Evolutionary conservation across 768 basidiomycete species (phyloP), one percentile per base, ranked within the genome.

Genomic region (Pulveroboletus frians): DNA sequence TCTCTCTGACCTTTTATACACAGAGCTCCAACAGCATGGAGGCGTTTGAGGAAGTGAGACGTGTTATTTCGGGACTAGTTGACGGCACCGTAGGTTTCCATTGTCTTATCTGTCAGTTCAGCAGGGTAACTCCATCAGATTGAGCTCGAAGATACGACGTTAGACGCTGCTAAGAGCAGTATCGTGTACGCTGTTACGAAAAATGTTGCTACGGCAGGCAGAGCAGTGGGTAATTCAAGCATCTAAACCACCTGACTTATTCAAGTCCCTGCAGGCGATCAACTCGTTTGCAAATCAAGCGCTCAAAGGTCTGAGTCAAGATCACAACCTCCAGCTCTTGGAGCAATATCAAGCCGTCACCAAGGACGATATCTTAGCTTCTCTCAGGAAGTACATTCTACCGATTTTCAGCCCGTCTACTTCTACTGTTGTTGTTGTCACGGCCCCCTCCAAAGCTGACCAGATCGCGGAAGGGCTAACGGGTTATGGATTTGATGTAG

Each of bases 91-190:
- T 96, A 63, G 21, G 77, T 71, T 45, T 15, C 41, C 36, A 17
- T 17, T 14, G 0, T 20, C 37, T 38, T 15, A 15, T 37, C 11
- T 13, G 10, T 18, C 15, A 15, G 9, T 53, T 50, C 40, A 55
- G 35, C 2, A 17, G 5, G 21, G 52, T 42, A 29, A 45, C 11
- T 23, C 36, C 34, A 34, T 46, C 51, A 97, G 93, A 81, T 95
- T 57, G 75, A 78, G 35, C 71, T 99, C 9, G 87, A 92, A 34
- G 77, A 84, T 46, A 85, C 88, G 1, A 81, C 83, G 9, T 70
- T 98, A 32, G 93, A 97, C 57, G 87, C 90, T 0, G 91, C 93
- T 5, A 92, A 95, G 73, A 93, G 90, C 55, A 88, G 83, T 41
- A 85, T 96, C 54, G 93, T 96, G 4, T 97, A 84, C 60, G 75